These are phyloP conservation scores for Xerophyta viscosa DNA, from an alignment of 106 monocot genomes.

Conservation along the genomic window DNA sequence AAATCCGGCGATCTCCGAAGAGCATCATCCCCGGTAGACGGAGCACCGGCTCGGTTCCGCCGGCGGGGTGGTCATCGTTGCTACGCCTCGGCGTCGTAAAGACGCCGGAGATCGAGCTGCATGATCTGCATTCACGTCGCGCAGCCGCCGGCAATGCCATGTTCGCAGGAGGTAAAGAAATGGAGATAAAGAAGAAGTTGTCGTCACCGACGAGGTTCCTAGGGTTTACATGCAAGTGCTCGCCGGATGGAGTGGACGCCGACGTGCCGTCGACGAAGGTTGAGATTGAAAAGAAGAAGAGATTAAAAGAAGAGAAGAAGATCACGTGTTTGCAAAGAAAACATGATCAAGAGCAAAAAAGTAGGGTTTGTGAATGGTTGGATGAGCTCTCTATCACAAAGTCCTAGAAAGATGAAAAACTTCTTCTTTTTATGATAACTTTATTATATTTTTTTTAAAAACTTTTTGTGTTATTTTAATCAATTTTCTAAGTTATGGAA, in stretches of 20 bases:
- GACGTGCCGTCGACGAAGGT: not conserved
- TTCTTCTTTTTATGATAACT: not conserved
- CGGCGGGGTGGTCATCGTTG: slow-evolving; percentile 9
- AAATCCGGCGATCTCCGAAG: slow-evolving; percentile 5
- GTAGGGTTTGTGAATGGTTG: slow-evolving; percentile 48
- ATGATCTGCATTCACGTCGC: not conserved
- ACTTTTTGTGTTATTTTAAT: not conserved
- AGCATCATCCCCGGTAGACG: not conserved
- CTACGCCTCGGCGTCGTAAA: slow-evolving; percentile 41
- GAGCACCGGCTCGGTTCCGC: slow-evolving; percentile 22
- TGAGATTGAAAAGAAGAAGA: not conserved
- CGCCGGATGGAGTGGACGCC: slow-evolving; percentile 22
- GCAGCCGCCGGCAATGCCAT: not conserved
- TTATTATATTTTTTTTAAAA: slow-evolving; percentile 5
- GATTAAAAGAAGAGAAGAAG: not conserved
- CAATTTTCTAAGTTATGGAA: not conserved
- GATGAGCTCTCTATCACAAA: slow-evolving; percentile 47
- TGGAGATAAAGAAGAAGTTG: slow-evolving; percentile 2
- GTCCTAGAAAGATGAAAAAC: not conserved
- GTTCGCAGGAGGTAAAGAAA: not conserved
- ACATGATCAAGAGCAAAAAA: slow-evolving; percentile 2
- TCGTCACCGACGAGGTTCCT: slow-evolving; percentile 8
- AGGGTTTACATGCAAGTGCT: slow-evolving; percentile 43
- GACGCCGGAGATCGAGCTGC: slow-evolving; percentile 41
- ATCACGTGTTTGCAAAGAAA: slow-evolving; percentile 2